Evolutionary conservation across 2,329 filamentous ascomycete species (phyloP).

Genomic region (Trichoderma guizhouense): DNA sequence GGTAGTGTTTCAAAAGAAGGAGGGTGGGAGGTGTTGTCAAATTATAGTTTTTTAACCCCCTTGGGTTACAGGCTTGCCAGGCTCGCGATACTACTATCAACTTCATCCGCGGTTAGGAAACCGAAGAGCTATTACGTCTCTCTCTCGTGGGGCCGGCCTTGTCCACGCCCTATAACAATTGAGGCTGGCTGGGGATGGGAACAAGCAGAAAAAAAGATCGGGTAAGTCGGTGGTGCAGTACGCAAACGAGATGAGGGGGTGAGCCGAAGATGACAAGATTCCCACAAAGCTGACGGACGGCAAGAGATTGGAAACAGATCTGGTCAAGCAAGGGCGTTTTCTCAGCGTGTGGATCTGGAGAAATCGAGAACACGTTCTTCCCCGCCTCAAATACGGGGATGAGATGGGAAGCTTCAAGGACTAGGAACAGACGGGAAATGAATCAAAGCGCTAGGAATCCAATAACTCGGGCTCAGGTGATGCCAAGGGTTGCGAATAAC

Average conservation of each 20-base stretch:
- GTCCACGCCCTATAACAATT: not conserved
- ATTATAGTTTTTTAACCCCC: conserved; percentile 7
- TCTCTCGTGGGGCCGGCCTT: conserved; percentile 14
- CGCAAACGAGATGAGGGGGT: conserved; percentile 14
- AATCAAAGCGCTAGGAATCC: not conserved
- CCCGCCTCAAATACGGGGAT: conserved; percentile 17
- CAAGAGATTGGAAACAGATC: conserved; percentile 8
- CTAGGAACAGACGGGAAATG: not conserved
- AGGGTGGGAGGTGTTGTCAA: conserved; percentile 8
- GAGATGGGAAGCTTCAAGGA: not conserved
- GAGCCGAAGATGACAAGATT: not conserved
- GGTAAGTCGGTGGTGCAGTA: conserved; percentile 11
- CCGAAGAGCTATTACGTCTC: not conserved
- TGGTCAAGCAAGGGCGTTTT: conserved; percentile 4
- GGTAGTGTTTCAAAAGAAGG: not conserved
- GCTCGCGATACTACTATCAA: conserved; percentile 3
- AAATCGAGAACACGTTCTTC: conserved; percentile 19
- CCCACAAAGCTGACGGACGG: not conserved
- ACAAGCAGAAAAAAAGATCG: not conserved
- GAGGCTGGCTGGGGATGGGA: conserved; percentile 3
- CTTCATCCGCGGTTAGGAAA: not conserved
- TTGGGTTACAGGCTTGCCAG: not conserved
- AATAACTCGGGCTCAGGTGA: conserved; percentile 7
- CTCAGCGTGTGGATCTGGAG: conserved; percentile 8
- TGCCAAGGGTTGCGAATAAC: not conserved